These are phyloP conservation scores for Lentinula boryana DNA, from an alignment of 768 basidiomycete species.

Conservation along the genomic window DNA sequence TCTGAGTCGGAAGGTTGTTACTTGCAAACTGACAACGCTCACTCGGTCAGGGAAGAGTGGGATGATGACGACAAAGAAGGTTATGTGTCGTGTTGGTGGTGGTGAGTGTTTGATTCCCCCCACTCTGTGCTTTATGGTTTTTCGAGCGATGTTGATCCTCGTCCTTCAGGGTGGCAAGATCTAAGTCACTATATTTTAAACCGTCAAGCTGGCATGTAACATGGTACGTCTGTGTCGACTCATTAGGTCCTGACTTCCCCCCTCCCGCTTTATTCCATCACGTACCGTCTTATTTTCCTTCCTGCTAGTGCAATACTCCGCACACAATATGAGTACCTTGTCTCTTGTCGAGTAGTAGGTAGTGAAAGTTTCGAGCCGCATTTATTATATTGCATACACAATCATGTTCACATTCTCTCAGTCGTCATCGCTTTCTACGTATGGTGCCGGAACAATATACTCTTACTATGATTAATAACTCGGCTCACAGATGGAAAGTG, in stretches of 20 bases:
- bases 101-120: slow-evolving; percentile 37
- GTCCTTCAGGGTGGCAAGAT: slow-evolving; percentile 67
- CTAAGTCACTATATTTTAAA: slow-evolving; percentile 71
- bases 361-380: neutral
- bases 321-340: neutral
- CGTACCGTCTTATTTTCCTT: neutral
- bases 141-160: neutral
- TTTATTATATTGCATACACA: neutral
- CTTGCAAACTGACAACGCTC: slow-evolving; percentile 75
- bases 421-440: neutral
- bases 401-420: neutral
- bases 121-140: neutral
- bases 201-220: slow-evolving; percentile 64
- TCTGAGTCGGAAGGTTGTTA: slow-evolving; percentile 68
- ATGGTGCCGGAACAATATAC: neutral
- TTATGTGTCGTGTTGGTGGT: slow-evolving; percentile 88
- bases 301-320: neutral
- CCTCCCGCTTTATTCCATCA: neutral
- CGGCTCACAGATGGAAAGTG: no score
- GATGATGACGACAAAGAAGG: slow-evolving; percentile 67
- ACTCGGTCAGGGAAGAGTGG: slow-evolving; percentile 47
- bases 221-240: neutral
- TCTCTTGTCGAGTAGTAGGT: neutral
- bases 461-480: neutral
- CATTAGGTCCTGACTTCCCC: neutral